phyloP scores from a whole-genome alignment of 306 rosid species.

The Phaseolus lunatus region DNA sequence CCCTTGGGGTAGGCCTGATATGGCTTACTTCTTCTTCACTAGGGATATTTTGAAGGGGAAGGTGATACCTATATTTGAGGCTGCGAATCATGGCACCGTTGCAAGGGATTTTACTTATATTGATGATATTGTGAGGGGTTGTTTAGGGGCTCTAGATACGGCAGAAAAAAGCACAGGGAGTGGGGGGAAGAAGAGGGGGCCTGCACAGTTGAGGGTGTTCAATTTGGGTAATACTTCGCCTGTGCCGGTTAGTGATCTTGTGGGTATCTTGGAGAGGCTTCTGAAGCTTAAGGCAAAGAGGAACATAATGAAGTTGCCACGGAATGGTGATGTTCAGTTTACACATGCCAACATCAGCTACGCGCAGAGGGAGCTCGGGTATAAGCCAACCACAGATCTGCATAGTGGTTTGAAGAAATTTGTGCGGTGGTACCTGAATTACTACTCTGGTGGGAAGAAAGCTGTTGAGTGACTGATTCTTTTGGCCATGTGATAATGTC shows the following conservation, averaged over 20 bases:
- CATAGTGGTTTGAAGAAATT: slow-evolving; percentile 93
- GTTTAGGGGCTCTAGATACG: slow-evolving; percentile 90
- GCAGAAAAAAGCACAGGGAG: slow-evolving; percentile 97
- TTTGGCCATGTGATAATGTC: slow-evolving; percentile 55
- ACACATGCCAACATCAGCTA: slow-evolving; percentile 95
- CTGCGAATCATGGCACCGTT: slow-evolving; percentile 82
- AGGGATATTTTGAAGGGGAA: slow-evolving; percentile 91
- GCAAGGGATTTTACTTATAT: slow-evolving; percentile 96
- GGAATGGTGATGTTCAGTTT: slow-evolving; percentile 92
- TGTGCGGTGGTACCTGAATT: slow-evolving; percentile 89
- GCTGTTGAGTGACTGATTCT: slow-evolving; percentile 67
- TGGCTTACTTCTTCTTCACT: slow-evolving; percentile 96
- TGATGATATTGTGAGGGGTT: slow-evolving; percentile 96
- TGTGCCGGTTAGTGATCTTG: slow-evolving; percentile 86
- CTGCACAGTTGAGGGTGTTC: slow-evolving; percentile 92
- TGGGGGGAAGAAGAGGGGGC: slow-evolving; percentile 92
- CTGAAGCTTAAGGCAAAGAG: slow-evolving; percentile 89
- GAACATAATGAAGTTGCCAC: slow-evolving; percentile 78
- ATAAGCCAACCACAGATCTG: slow-evolving; percentile 86
- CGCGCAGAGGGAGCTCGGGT: slow-evolving; percentile 88
- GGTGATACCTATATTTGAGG: slow-evolving; percentile 80
- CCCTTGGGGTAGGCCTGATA: slow-evolving; percentile 99
- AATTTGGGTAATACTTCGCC: slow-evolving; percentile 96
- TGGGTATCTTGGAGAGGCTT: slow-evolving; percentile 91
- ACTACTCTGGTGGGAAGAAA: slow-evolving; percentile 81